Evolutionary conservation across 2,329 filamentous ascomycete genomes (phyloP).

Genomic region (Grosmannia serpens): DNA sequence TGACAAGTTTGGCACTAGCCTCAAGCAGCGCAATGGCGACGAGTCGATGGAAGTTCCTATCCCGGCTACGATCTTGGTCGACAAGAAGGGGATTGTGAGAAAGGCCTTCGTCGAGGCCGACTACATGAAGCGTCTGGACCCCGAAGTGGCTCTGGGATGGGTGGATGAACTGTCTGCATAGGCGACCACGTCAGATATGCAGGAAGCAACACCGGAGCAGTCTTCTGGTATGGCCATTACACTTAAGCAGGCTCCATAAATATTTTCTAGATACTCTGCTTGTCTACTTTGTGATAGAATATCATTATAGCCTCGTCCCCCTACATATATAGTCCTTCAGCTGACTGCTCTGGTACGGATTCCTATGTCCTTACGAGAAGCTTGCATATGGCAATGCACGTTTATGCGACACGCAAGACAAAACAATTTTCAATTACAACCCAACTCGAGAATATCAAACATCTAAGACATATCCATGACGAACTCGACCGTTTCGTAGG

Average conservation of each 20-base stretch:
- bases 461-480: slow-evolving; percentile 3
- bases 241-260: too few species aligned
- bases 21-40: slow-evolving; percentile 23
- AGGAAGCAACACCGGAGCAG: not conserved
- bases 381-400: too few species aligned
- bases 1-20: slow-evolving; percentile 18
- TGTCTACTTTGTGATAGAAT: too few species aligned
- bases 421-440: too few species aligned
- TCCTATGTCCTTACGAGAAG: too few species aligned
- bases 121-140: slow-evolving; percentile 25
- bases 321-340: too few species aligned
- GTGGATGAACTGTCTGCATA: slow-evolving; percentile 18
- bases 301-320: too few species aligned
- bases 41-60: slow-evolving; percentile 25
- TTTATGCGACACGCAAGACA: too few species aligned
- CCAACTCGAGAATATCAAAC: too few species aligned
- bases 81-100: slow-evolving; percentile 21
- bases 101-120: slow-evolving; percentile 26
- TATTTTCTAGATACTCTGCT: too few species aligned
- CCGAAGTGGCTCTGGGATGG: slow-evolving; percentile 22
- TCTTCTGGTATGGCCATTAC: too few species aligned
- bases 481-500: not conserved
- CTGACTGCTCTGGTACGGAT: too few species aligned
- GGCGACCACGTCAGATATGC: not conserved
- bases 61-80: slow-evolving; percentile 27